These are phyloP conservation scores for Venturia nashicola DNA, from an alignment of 2,329 filamentous ascomycete species.

Conservation along the genomic window DNA sequence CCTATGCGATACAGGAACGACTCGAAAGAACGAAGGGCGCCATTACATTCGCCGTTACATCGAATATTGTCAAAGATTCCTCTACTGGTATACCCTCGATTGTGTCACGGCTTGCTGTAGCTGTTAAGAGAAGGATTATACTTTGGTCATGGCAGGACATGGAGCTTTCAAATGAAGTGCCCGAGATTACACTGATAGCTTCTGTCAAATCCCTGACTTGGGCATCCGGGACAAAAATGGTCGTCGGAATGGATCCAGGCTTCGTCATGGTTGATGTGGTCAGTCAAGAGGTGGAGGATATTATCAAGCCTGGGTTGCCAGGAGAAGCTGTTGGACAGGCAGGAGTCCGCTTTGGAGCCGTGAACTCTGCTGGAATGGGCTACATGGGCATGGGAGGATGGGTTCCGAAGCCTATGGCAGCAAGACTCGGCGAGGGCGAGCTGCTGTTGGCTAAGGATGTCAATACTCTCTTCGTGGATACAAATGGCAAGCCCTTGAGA, in stretches of 20 bases:
- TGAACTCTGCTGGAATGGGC: constrained; percentile 79
- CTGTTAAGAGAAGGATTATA: constrained; percentile 79
- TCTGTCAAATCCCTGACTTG: constrained; percentile 82
- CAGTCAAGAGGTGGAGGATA: constrained; percentile 60
- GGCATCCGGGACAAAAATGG: constrained; percentile 74
- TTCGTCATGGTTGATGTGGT: constrained; percentile 83
- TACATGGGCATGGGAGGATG: constrained; percentile 92
- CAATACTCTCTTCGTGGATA: constrained; percentile 84
- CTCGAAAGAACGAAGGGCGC: constrained; percentile 78
- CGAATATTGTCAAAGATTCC: constrained; percentile 85
- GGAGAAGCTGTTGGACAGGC: constrained; percentile 53
- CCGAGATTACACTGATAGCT: constrained; percentile 61
- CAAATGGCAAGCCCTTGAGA: constrained; percentile 60
- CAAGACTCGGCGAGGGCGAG: constrained; percentile 69
- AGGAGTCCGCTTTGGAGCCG: constrained; percentile 66
- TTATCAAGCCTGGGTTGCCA: constrained; percentile 63
- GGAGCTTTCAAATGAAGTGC: constrained; percentile 66
- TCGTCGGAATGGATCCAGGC: constrained; percentile 82
- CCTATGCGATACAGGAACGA: constrained; percentile 69
- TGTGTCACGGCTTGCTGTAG: constrained; percentile 80
- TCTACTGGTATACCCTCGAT: constrained; percentile 84
- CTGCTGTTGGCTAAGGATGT: constrained; percentile 95
- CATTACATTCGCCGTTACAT: constrained; percentile 81
- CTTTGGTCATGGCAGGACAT: constrained; percentile 96
- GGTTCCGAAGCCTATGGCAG: constrained; percentile 79